Percentiles rank a stretch among this genome's conserved stretches.
Conservation (phyloP, 352 stramenopile genomes). For the Phytophthora agathidicida region DNA sequence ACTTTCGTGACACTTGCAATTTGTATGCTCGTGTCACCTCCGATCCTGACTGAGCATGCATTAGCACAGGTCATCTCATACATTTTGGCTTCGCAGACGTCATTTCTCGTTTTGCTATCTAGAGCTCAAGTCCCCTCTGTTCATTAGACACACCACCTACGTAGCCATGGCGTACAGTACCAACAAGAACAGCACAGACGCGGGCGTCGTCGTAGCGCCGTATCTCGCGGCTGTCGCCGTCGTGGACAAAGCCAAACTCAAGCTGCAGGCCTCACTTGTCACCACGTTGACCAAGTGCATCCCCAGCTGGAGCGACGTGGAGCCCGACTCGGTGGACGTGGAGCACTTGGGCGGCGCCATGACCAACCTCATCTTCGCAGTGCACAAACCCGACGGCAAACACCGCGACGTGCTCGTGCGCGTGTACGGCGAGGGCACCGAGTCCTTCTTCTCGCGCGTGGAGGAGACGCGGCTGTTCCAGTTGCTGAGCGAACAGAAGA, state of each 20-base stretch:
- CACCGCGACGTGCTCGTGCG: slow-evolving; percentile 76
- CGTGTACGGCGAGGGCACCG: slow-evolving; percentile 83
- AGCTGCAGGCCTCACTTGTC: slow-evolving; percentile 74
- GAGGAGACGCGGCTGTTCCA: slow-evolving; percentile 85
- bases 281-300: slow-evolving; percentile 58
- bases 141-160: not conserved
- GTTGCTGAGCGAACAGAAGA: slow-evolving; percentile 67
- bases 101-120: slow-evolving; percentile 37
- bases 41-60: not conserved
- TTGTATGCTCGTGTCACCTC: slow-evolving; percentile 1
- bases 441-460: slow-evolving; percentile 78
- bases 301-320: slow-evolving; percentile 60
- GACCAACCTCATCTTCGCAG: slow-evolving; percentile 88
- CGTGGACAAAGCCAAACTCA: slow-evolving; percentile 73
- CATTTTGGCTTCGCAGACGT: not conserved
- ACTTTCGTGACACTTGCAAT: slow-evolving; percentile 9
- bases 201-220: slow-evolving; percentile 50
- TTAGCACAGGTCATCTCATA: slow-evolving; percentile 6
- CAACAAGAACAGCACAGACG: slow-evolving; percentile 16
- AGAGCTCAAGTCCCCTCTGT: slow-evolving; percentile 17
- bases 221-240: slow-evolving; percentile 57
- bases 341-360: slow-evolving; percentile 78
- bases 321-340: slow-evolving; percentile 63
- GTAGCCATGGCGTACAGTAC: slow-evolving; percentile 13
- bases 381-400: slow-evolving; percentile 70